Conservation (phyloP, 768 basidiomycete species). For the Tylopilus rubrobrunneus region DNA sequence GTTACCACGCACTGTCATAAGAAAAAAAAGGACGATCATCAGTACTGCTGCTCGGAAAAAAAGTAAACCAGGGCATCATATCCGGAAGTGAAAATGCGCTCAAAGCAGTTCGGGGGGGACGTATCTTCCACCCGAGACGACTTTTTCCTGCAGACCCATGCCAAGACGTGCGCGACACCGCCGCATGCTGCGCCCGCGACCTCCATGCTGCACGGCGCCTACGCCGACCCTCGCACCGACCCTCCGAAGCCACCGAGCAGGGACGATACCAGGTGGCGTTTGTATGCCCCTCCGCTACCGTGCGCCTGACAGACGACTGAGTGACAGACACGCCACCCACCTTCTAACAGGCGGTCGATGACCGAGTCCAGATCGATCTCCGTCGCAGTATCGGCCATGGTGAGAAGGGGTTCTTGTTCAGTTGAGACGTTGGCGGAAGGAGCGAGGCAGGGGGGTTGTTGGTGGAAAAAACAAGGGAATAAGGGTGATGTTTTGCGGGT, state of each 20-base stretch:
- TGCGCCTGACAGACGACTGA: constrained; percentile 13
- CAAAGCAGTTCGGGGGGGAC: background rate
- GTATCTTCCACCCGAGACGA: background rate
- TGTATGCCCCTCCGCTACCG: background rate
- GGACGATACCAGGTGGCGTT: background rate
- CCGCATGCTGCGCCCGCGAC: constrained; percentile 10
- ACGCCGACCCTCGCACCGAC: constrained; percentile 2
- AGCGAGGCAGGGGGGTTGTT: constrained; percentile 14
- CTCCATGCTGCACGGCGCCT: constrained; percentile 5
- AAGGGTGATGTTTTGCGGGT: constrained; percentile 20
- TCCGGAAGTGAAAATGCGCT: background rate
- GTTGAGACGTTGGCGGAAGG: constrained; percentile 14
- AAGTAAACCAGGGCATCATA: background rate
- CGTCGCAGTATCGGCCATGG: constrained; percentile 75
- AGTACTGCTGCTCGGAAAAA: constrained; percentile 9
- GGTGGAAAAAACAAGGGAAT: constrained; percentile 28
- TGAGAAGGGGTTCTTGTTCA: constrained; percentile 15
- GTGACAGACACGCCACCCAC: constrained; percentile 50
- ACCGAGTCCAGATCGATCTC: constrained; percentile 99
- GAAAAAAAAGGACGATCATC: constrained; percentile 17
- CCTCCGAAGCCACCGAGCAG: background rate
- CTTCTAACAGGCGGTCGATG: constrained; percentile 97
- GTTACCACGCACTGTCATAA: constrained; percentile 84
- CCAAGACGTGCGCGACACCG: constrained; percentile 9
- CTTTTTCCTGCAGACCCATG: constrained; percentile 9